Evolutionary conservation across 441 rosid genomes (phyloP), one percentile per base, ranked within the genome.

Genomic region (Pelargonium fulgidum): DNA sequence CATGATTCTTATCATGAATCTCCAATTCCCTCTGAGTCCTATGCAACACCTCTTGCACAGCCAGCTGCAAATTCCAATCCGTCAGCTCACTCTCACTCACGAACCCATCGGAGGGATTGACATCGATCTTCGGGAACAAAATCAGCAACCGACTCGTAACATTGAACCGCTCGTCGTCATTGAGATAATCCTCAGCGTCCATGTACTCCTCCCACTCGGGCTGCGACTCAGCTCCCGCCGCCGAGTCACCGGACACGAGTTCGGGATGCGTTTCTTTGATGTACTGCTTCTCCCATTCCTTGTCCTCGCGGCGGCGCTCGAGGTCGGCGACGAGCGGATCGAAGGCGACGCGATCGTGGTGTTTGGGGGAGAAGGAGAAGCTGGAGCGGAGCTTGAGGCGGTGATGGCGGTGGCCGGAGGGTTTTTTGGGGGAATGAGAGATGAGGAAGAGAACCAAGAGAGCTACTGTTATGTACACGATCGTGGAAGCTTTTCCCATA

Each of bases 121-220:
- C 87, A 77, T 94, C 99, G 73, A 94, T 86, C 89, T 86, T 91
- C 1, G 99, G 99, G 77, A 90, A 94, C 75, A 91, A 76, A 79
- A 83, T 47, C 16, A 94, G 68, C 82, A 94, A 65, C 90, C 99
- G 89, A 54, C 74, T 76, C 13, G 96, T 92, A 71, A 92, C 81
- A 78, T 91, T 94, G 81, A 91, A 91, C 77, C 81, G 90, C 62
- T 90, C 87, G 73, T 90, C 90, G 36, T 90, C 86, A 19, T 94
- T 94, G 84, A 94, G 81, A 75, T 87, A 92, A 79, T 94, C 97
- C 80, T 94, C 99, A 2, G 96, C 96, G 64, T 92, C 84, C 85
- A 90, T 82, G 79, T 90, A 92, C 70, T 92, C 97, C 67, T 85
- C 98, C 99, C 94, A 89, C 84, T 94, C 99, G 36, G 99, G 99